Evolutionary conservation across 179 eudicot species (phyloP).

Genomic region (Carnegiea gigantea): DNA sequence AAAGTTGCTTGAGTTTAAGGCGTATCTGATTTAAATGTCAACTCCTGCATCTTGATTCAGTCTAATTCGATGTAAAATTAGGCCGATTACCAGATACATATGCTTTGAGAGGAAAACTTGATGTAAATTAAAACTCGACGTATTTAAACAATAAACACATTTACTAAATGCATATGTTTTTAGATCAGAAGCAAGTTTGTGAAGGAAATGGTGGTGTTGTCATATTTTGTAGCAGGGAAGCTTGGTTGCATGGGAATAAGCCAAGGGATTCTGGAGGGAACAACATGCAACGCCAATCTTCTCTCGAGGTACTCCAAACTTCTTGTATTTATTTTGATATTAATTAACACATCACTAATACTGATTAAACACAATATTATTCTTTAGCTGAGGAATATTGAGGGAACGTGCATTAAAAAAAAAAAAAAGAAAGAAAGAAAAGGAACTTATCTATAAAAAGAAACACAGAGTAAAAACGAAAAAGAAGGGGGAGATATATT

Average conservation of each 20-base stretch:
- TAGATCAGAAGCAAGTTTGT: not conserved
- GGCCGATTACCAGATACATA: too few relatives aligned
- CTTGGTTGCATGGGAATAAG: conserved; percentile 78
- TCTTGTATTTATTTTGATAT: not conserved
- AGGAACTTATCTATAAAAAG: conserved; percentile 10
- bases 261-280: conserved; percentile 51
- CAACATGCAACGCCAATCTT: conserved; percentile 48
- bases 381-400: conserved; percentile 26
- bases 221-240: conserved; percentile 59
- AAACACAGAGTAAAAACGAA: conserved; percentile 16
- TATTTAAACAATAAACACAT: too few relatives aligned
- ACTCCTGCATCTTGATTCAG: too few relatives aligned
- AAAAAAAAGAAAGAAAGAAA: conserved; percentile 16
- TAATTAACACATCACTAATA: conserved; percentile 9
- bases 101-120: too few relatives aligned
- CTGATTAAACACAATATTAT: conserved; percentile 23
- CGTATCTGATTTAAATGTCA: too few relatives aligned
- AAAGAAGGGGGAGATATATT: not conserved
- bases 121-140: too few relatives aligned
- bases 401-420: conserved; percentile 34
- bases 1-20: too few relatives aligned
- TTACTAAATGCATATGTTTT: too few relatives aligned
- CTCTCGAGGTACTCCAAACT: conserved; percentile 57
- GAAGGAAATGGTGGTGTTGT: not conserved
- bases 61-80: too few relatives aligned